Conservation (phyloP, 176 grass and related monocot species). For the Aegilops longissima region DNA sequence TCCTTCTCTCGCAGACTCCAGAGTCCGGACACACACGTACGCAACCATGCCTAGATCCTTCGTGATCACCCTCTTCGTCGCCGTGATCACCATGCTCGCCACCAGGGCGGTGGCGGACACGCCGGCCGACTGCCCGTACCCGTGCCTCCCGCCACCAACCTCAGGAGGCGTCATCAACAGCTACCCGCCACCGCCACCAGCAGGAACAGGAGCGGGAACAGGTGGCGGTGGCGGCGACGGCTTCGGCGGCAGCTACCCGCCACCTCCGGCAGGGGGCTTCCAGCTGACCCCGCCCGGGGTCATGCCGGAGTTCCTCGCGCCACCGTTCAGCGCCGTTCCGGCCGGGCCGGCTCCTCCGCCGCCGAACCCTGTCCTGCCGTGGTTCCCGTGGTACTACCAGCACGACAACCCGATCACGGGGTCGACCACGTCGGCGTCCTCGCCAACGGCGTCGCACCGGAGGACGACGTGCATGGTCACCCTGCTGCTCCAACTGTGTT, state of each 20-base stretch:
- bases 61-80: not conserved
- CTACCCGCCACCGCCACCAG: constrained; percentile 46
- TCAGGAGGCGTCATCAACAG: constrained; percentile 4
- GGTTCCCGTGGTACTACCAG: constrained; percentile 73
- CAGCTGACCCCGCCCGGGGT: constrained; percentile 40
- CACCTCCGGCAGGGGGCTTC: constrained; percentile 25
- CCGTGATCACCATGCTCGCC: constrained; percentile 22
- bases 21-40: not conserved
- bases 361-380: constrained; percentile 56
- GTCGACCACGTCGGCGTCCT: constrained; percentile 19
- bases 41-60: constrained; percentile 33
- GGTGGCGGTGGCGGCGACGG: not conserved
- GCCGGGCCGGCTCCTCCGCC: constrained; percentile 46
- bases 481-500: not conserved
- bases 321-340: constrained; percentile 14
- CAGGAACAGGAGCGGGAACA: not conserved
- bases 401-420: constrained; percentile 42
- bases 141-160: constrained; percentile 53
- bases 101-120: constrained; percentile 30
- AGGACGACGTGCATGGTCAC: not conserved
- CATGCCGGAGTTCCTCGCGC: constrained; percentile 37
- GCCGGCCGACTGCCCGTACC: constrained; percentile 48
- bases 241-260: constrained; percentile 25
- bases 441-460: not conserved
- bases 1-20: not conserved